phyloP scores from a whole-genome alignment of 1,139 yeast genomes.

The Petasospora rhodanensis region DNA sequence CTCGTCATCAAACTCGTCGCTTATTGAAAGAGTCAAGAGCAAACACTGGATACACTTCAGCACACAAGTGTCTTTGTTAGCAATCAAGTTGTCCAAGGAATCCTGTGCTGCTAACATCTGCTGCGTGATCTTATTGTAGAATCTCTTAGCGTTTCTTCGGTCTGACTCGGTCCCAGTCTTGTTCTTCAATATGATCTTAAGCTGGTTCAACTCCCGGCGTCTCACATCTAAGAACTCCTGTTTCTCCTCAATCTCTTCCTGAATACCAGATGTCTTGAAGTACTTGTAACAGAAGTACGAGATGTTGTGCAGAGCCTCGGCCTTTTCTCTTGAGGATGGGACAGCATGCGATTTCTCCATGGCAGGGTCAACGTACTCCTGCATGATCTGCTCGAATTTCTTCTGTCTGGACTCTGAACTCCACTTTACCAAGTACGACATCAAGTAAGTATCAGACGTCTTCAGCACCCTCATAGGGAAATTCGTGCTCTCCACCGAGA shows the following conservation, averaged over 20 bases:
- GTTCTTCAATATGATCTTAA: conserved; percentile 41
- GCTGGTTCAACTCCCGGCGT: conserved; percentile 42
- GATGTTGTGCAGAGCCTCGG: conserved; percentile 51
- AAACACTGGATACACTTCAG: conserved; percentile 63
- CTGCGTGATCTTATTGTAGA: conserved; percentile 42
- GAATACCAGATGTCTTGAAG: conserved; percentile 40
- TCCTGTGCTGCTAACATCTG: conserved; percentile 47
- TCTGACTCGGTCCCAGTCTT: conserved; percentile 39
- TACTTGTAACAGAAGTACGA: conserved; percentile 79
- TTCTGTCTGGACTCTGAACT: conserved; percentile 65
- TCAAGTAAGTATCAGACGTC: conserved; percentile 33
- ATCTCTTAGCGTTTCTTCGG: conserved; percentile 46
- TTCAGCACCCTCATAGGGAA: conserved; percentile 26
- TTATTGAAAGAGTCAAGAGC: conserved; percentile 44
- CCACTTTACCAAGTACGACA: conserved; percentile 66
- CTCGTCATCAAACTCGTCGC: conserved; percentile 47
- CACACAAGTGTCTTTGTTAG: conserved; percentile 41
- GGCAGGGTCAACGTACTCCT: conserved; percentile 48
- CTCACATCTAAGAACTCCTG: conserved; percentile 37
- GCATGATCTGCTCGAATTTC: conserved; percentile 53
- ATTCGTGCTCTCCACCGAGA: not conserved
- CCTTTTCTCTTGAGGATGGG: conserved; percentile 25
- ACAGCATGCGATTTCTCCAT: conserved; percentile 23
- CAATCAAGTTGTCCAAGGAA: conserved; percentile 38
- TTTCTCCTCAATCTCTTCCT: conserved; percentile 41